Base-by-base conservation (phyloP, 176 grass and related monocot genomes). In the Musa troglodytarum region DNA sequence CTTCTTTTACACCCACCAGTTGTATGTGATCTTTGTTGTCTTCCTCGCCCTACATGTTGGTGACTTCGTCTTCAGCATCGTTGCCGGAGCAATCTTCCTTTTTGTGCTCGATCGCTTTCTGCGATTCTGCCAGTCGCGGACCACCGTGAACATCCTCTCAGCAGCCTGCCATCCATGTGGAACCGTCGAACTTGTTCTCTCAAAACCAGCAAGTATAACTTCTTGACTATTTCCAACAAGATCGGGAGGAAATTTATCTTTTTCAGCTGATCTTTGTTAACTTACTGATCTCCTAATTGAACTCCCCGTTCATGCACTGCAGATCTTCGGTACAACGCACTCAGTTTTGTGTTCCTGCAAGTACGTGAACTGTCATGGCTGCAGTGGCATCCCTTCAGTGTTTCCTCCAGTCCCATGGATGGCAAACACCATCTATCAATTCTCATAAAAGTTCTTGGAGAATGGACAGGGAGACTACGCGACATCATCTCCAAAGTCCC, bases 1-100 rank as follows among this genome's bases (percentile, higher is more conserved):
- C 62, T 98, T 98, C 86, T 98, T 98, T 53, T 98, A 98, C 88
- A 98, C 95, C 12, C 95, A 98, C 66, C 95, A 98, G 71, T 84
- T 98, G 25, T 98, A 98, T n/a, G 78, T 98, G 17, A 21, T 98
- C 85, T 98, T 98, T 22, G 22, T 98, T 12, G 83, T 98, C 69
- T 98, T 98, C 85, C 77, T 98, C 50, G 94, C 73, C 0, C 61
- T 98, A 21, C 94, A 98, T 19, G 90, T 98, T 1, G 94, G 94
- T 2, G 86, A 98, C 59, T 89, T 89, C 63, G 3, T 91, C 70
- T 93, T 98, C 83, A 98, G 90, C 80, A 81, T 93, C 3, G 77
- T 59, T 9, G 94, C 94, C 1, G 86, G 90, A 26, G 79, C 84
- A 1, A 68, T 98, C 61, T 98, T 98, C 83, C 90, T 98, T 25